These are phyloP conservation scores for Annulohypoxylon nitens DNA, from an alignment of 495 filamentous ascomycete species.

Conservation along the genomic window DNA sequence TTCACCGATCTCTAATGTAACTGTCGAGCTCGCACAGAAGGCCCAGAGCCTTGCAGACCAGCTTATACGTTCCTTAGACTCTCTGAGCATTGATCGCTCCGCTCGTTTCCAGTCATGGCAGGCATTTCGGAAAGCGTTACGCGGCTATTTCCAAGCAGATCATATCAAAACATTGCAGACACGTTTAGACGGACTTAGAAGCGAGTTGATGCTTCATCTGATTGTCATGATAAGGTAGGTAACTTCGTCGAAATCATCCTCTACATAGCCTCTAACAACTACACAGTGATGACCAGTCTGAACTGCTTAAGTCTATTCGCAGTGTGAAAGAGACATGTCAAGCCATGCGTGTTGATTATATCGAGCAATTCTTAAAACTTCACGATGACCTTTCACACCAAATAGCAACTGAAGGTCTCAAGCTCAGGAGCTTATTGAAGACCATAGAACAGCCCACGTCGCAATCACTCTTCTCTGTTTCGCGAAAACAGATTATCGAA, in stretches of 20 bases:
- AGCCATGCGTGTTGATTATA: slow-evolving; percentile 6
- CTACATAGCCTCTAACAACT: background rate
- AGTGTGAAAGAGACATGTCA: slow-evolving; percentile 6
- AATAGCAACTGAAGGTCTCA: background rate
- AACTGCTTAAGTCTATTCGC: background rate
- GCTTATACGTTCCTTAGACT: background rate
- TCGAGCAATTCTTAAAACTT: slow-evolving; percentile 8
- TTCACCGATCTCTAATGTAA: background rate
- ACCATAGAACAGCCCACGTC: slow-evolving; percentile 3
- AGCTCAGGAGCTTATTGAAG: background rate
- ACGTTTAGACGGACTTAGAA: slow-evolving; percentile 7
- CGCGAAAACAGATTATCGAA: background rate
- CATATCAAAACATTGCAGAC: slow-evolving; percentile 11
- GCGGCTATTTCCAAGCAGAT: background rate
- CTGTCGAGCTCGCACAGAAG: slow-evolving; percentile 9
- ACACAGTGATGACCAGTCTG: slow-evolving; percentile 8
- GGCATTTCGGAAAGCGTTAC: slow-evolving; percentile 1
- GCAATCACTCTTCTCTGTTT: background rate
- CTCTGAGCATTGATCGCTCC: slow-evolving; percentile 3
- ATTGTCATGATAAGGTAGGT: slow-evolving; percentile 16
- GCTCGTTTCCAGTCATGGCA: slow-evolving; percentile 12
- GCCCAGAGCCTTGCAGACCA: slow-evolving; percentile 10
- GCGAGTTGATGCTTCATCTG: slow-evolving; percentile 19
- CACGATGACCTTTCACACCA: background rate
- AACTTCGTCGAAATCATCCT: background rate